phyloP scores from a whole-genome alignment of 805 yeast genomes.

The Ogataea nonfermentans region DNA sequence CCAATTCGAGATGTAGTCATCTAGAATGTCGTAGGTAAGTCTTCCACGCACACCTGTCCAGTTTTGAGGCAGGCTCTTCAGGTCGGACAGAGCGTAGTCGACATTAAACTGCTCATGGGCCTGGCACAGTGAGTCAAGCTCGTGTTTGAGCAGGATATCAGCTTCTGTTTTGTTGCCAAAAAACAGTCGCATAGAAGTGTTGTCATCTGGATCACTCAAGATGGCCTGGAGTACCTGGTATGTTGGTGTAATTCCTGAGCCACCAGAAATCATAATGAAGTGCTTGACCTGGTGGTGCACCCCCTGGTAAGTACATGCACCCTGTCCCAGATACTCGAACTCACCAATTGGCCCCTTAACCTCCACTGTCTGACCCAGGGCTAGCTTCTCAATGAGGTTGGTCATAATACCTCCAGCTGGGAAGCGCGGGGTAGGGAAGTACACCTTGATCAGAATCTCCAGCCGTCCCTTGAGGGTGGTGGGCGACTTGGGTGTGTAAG shows the following conservation, averaged over 20 bases:
- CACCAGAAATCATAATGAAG: conserved; percentile 52
- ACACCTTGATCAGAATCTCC: conserved; percentile 34
- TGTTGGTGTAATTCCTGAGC: conserved; percentile 56
- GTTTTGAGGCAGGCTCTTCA: conserved; percentile 12
- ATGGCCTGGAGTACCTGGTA: conserved; percentile 51
- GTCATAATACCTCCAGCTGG: conserved; percentile 36
- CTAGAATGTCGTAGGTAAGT: conserved; percentile 40
- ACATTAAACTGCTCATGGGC: conserved; percentile 36
- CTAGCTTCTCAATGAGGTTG: conserved; percentile 25
- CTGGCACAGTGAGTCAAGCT: conserved; percentile 47
- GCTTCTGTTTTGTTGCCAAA: conserved; percentile 43
- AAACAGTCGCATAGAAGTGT: conserved; percentile 43
- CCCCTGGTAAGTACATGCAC: conserved; percentile 13
- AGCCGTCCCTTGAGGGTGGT: conserved; percentile 29
- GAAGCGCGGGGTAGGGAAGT: conserved; percentile 29
- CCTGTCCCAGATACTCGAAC: conserved; percentile 27
- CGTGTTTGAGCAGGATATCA: conserved; percentile 47
- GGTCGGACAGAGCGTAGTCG: conserved; percentile 37
- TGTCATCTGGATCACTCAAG: conserved; percentile 40
- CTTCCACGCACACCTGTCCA: conserved; percentile 43
- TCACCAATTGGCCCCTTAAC: conserved; percentile 35
- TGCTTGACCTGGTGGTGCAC: conserved; percentile 17
- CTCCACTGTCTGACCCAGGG: conserved; percentile 26
- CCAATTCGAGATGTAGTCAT: conserved; percentile 25
- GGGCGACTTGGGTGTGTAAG: conserved; percentile 35